Evolutionary conservation across 495 filamentous ascomycete genomes (phyloP), one percentile per base, ranked within the genome.

Genomic region (Cairneyella variabilis): DNA sequence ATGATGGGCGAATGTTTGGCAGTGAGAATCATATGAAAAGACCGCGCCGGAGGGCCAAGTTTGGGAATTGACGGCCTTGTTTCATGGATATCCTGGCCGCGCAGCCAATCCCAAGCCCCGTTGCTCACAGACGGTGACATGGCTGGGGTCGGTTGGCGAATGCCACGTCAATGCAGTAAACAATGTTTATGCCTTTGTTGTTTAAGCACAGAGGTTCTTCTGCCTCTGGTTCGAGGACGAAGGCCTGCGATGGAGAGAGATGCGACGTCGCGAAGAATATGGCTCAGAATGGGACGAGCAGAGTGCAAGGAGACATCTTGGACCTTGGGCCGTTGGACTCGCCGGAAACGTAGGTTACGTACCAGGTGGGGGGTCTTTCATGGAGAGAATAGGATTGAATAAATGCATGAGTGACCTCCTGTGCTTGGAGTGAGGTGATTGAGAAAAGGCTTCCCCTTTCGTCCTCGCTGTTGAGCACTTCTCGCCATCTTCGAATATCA

Each of bases 91-190:
- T 56, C 48, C 54, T 49, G 20, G 32, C 20, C 5, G 3, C 9
- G n/a, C 26, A 40, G 34, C 36, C 30, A 52, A 48, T 26, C 45
- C 23, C 21, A 18, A 14, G 26, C 42, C 20, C n/a, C 40, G 18
- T 17, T 42, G 23, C 6, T 16, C 51, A 42, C 32, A 22, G 48
- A 41, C 48, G 14, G 21, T 23, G 34, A 23, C 30, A 52, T 9
- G 22, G 22, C 22, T 39, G n/a, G 26, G 39, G 39, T 27, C n/a
- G 36, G 9, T 53, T 22, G 47, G 16, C 37, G 44, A 48, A 23
- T 57, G 59, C 54, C 54, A 58, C 54, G 59, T 61, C 59, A 61
- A 61, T 61, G 59, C 59, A 51, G 59, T 47, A 61, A 61, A 57
- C 50, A 61, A 57, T 51, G 50, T 61, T 61, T 51, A 61, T 61